phyloP scores from a whole-genome alignment of 345 rosid species.

The Kernera saxatilis region DNA sequence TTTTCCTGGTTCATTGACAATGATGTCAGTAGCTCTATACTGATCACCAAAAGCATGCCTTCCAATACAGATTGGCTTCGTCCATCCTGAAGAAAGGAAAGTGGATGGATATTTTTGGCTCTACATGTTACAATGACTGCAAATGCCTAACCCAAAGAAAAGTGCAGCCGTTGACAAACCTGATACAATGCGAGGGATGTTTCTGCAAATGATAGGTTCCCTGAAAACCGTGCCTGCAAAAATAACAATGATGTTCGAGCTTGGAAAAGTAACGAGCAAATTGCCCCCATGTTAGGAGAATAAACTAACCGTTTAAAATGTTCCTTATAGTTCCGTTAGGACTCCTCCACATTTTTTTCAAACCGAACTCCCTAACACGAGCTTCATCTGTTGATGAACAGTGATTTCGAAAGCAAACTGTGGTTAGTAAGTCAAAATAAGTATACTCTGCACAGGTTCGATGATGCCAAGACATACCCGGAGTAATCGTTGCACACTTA shows the following conservation, averaged over 20 bases:
- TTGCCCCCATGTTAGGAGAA: neutral
- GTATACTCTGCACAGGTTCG: neutral
- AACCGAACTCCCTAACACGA: slow-evolving; percentile 69
- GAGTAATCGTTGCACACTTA: slow-evolving; percentile 64
- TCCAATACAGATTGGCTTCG: slow-evolving; percentile 91
- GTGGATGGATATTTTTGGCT: neutral
- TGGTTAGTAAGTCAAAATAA: neutral
- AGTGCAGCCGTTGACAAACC: slow-evolving; percentile 37
- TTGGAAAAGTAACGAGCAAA: neutral
- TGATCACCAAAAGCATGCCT: slow-evolving; percentile 99
- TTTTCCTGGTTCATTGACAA: slow-evolving; percentile 70
- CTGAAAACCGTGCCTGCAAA: slow-evolving; percentile 83
- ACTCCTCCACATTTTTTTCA: slow-evolving; percentile 94
- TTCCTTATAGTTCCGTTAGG: slow-evolving; percentile 93
- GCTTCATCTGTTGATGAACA: slow-evolving; percentile 55
- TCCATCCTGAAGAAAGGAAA: slow-evolving; percentile 61
- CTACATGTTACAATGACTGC: neutral
- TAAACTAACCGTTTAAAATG: slow-evolving; percentile 71
- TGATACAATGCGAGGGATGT: slow-evolving; percentile 74
- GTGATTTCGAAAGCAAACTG: neutral
- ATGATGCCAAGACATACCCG: slow-evolving; percentile 33
- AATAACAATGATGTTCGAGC: neutral
- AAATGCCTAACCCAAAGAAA: neutral
- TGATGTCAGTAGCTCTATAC: slow-evolving; percentile 78
- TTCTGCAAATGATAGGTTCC: slow-evolving; percentile 84